Evolutionary conservation across 306 rosid species (phyloP).

Genomic region (Ziziphus jujuba): DNA sequence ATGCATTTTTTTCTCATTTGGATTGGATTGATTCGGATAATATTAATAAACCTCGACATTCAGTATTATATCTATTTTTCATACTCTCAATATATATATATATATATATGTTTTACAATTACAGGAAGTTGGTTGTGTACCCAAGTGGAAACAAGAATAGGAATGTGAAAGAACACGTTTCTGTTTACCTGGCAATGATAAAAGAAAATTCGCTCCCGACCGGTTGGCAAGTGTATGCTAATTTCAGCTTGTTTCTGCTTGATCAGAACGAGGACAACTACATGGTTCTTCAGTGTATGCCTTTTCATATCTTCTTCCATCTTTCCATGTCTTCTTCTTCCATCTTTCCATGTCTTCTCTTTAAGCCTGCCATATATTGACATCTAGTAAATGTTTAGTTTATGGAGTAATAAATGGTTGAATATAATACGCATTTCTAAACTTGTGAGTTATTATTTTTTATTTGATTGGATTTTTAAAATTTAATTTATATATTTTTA

Average conservation of each 20-base stretch:
- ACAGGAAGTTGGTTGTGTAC: slow-evolving; percentile 62
- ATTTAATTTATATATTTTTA: too few species aligned
- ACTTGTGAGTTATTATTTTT: too few species aligned
- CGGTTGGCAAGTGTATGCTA: slow-evolving; percentile 52
- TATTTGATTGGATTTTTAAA: too few species aligned
- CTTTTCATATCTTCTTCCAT: background rate
- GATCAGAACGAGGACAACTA: slow-evolving; percentile 59
- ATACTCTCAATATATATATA: too few species aligned
- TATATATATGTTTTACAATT: background rate
- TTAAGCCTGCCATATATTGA: too few species aligned
- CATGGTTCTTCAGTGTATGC: slow-evolving; percentile 48
- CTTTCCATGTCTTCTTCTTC: too few species aligned
- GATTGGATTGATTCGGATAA: slow-evolving; percentile 75
- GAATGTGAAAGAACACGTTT: slow-evolving; percentile 59
- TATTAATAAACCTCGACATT: slow-evolving; percentile 46
- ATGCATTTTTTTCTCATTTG: too few species aligned
- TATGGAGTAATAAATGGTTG: too few species aligned
- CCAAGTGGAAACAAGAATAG: too few species aligned
- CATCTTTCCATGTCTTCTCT: too few species aligned
- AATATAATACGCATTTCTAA: too few species aligned
- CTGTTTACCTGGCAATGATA: slow-evolving; percentile 56
- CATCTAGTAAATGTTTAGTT: too few species aligned
- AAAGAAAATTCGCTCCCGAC: slow-evolving; percentile 34
- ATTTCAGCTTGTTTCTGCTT: slow-evolving; percentile 45
- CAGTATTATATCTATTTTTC: background rate